phyloP scores from a whole-genome alignment of 768 basidiomycete species.

The Pulveroboletus sp. region DNA sequence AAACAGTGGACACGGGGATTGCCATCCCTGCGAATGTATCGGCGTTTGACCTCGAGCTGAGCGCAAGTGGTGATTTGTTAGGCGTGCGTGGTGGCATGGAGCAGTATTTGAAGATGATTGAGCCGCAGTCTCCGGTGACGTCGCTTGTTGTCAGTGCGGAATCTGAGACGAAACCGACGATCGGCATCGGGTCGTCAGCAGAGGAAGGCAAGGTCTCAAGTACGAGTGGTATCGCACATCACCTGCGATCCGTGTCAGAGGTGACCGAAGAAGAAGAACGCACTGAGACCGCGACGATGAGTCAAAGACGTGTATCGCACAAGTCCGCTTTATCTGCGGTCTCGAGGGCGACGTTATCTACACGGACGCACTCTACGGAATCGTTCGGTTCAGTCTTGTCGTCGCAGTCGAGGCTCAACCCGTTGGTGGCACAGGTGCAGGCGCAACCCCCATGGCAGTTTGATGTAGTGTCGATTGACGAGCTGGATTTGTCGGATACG shows the following conservation, averaged over 20 bases:
- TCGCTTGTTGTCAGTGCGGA: constrained; percentile 4
- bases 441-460: constrained; percentile 52
- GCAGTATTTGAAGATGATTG: constrained; percentile 57
- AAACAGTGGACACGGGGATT: constrained; percentile 33
- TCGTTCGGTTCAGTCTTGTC: constrained; percentile 32
- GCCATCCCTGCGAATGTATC: constrained; percentile 47
- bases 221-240: constrained; percentile 8
- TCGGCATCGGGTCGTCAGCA: neutral
- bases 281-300: constrained; percentile 15
- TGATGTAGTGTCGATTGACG: constrained; percentile 74
- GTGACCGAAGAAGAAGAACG: constrained; percentile 30
- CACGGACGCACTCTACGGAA: constrained; percentile 31
- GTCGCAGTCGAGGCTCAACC: constrained; percentile 27
- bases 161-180: constrained; percentile 2
- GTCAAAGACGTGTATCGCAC: constrained; percentile 14
- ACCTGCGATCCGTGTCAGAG: constrained; percentile 29
- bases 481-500: constrained; percentile 73
- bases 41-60: constrained; percentile 66
- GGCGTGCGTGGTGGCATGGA: constrained; percentile 60
- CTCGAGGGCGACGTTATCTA: constrained; percentile 19
- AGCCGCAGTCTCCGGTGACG: constrained; percentile 28
- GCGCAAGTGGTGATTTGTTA: constrained; percentile 56
- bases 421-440: constrained; percentile 32
- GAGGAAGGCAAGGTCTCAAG: constrained; percentile 10
- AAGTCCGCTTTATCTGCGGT: constrained; percentile 20